These are phyloP conservation scores for Dryas alaskensis DNA, from an alignment of 306 rosid species.

Conservation along the genomic window DNA sequence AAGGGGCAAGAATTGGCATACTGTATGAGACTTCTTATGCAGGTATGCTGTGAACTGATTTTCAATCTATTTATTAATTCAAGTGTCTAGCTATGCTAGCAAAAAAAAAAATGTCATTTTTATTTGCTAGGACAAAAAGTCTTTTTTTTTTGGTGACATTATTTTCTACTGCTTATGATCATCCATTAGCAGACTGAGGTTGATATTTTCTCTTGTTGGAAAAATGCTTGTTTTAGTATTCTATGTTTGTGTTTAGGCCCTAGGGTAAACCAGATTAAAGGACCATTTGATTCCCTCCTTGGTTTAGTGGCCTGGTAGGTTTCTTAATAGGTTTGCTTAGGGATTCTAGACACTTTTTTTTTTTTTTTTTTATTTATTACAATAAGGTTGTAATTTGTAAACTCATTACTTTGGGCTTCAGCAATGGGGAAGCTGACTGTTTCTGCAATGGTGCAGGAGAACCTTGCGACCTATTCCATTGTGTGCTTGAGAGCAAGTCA, in stretches of 20 bases:
- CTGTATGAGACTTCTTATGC: constrained; percentile 92
- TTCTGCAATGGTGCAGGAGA: constrained; percentile 58
- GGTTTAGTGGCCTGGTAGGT: neutral
- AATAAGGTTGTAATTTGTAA: neutral
- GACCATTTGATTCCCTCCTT: neutral
- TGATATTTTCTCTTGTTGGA: neutral
- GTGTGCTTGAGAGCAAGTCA: constrained; percentile 93
- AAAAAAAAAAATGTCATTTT: constrained; percentile 2
- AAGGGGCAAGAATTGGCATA: constrained; percentile 87
- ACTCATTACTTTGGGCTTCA: neutral
- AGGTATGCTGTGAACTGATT: constrained; percentile 47
- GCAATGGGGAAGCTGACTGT: constrained; percentile 10
- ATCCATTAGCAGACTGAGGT: constrained; percentile 2
- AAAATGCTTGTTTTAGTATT: neutral
- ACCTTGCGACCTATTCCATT: constrained; percentile 75
- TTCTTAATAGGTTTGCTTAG: neutral
- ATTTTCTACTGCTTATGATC: neutral
- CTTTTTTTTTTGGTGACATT: neutral
- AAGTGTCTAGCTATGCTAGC: neutral
- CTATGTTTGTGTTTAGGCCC: neutral
- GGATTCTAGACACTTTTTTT: neutral
- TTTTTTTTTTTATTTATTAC: neutral
- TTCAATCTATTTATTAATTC: neutral
- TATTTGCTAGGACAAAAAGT: neutral
- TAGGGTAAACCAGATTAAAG: neutral